phyloP scores from a whole-genome alignment of 768 basidiomycete species.

The Pholiota microspora region DNA sequence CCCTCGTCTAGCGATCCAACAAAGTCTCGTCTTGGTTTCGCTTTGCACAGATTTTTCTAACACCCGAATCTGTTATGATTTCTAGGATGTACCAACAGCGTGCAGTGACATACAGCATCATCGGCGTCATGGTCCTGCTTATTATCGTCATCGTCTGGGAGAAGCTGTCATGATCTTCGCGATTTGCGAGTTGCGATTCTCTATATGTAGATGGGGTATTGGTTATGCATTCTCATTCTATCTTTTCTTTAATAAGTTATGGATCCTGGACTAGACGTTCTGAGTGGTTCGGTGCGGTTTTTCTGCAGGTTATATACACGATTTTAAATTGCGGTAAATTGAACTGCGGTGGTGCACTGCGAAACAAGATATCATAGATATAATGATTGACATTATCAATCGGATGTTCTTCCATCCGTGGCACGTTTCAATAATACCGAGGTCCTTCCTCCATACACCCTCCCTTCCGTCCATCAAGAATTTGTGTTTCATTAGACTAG shows the following conservation, averaged over 20 bases:
- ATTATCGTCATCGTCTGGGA: slow-evolving; percentile 81
- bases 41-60: slow-evolving; percentile 34
- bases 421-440: neutral
- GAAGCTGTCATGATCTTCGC: slow-evolving; percentile 48
- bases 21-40: slow-evolving; percentile 5
- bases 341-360: too few species aligned
- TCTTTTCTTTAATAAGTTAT: neutral
- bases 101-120: slow-evolving; percentile 82
- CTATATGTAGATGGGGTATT: neutral
- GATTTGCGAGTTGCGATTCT: too few species aligned
- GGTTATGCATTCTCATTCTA: neutral
- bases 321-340: too few species aligned
- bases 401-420: too few species aligned
- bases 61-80: slow-evolving; percentile 3
- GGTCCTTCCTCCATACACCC: neutral
- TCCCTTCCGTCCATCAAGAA: neutral
- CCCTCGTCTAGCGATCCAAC: slow-evolving; percentile 8
- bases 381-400: too few species aligned
- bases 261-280: too few species aligned
- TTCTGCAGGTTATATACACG: too few species aligned
- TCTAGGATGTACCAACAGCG: slow-evolving; percentile 96
- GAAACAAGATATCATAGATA: too few species aligned
- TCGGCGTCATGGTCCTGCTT: slow-evolving; percentile 79
- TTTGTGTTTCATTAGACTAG: slow-evolving; percentile 6
- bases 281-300: too few species aligned